These are phyloP conservation scores for Elongisporangium senticosum DNA, from an alignment of 352 stramenopile species.

Conservation along the genomic window DNA sequence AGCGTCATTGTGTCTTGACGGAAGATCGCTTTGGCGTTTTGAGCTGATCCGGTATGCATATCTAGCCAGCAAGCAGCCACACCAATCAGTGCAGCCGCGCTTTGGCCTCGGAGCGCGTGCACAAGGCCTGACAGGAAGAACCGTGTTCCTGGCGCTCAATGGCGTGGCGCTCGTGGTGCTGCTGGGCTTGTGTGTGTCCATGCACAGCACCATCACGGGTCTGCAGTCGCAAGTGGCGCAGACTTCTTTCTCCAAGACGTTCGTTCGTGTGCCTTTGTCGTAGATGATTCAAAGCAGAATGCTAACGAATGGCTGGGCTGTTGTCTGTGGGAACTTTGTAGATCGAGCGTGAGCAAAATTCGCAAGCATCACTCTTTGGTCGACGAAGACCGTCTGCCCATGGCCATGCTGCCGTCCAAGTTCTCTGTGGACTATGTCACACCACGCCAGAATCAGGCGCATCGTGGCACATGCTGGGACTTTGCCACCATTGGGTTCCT, in stretches of 20 bases:
- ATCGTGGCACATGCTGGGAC: conserved; percentile 79
- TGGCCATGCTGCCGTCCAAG: conserved; percentile 70
- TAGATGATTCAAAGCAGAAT: too few species aligned
- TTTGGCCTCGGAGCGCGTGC: background rate
- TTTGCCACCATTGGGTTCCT: conserved; percentile 76
- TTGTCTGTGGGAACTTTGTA: too few species aligned
- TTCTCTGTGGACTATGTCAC: conserved; percentile 78
- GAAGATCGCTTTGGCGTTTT: conserved; percentile 1
- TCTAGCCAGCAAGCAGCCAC: background rate
- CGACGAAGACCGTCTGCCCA: conserved; percentile 42
- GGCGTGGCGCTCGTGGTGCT: conserved; percentile 49
- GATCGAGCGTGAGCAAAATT: conserved; percentile 11
- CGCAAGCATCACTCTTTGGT: conserved; percentile 12
- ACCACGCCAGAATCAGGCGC: conserved; percentile 63
- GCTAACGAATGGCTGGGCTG: too few species aligned
- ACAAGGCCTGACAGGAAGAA: conserved; percentile 9
- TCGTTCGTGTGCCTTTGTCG: conserved; percentile 5
- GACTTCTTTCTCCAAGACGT: conserved; percentile 10
- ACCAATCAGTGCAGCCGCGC: background rate
- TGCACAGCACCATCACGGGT: conserved; percentile 62
- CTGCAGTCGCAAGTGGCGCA: conserved; percentile 27
- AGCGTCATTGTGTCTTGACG: background rate
- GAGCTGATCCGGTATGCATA: conserved; percentile 4
- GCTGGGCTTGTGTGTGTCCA: conserved; percentile 56
- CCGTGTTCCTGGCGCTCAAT: conserved; percentile 53